Evolutionary conservation across 169 alveolate genomes (phyloP).

Genomic region (Plasmodium knowlesi): DNA sequence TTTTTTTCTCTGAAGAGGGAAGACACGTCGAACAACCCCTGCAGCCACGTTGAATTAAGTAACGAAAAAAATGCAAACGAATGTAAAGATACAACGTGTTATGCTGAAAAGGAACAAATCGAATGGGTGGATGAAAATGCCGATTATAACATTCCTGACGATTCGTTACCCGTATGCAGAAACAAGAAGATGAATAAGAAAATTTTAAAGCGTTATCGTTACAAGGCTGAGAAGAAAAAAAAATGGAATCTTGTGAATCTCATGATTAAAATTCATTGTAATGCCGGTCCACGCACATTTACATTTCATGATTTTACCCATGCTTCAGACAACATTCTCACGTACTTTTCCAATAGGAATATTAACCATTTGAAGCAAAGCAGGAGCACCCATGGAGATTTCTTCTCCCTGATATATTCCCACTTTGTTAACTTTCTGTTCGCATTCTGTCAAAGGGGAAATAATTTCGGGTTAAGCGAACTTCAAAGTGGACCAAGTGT

Average conservation of each 20-base stretch:
- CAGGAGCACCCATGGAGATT: conserved; percentile 5
- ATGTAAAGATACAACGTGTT: conserved; percentile 16
- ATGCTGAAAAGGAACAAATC: conserved; percentile 29
- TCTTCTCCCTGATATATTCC: conserved; percentile 2
- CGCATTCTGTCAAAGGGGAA: conserved; percentile 4
- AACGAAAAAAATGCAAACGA: conserved; percentile 1
- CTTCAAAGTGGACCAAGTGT: not conserved
- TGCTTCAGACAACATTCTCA: conserved; percentile 29
- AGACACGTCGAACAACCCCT: not conserved
- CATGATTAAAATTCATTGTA: conserved; percentile 43
- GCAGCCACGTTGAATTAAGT: not conserved
- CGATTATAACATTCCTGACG: conserved; percentile 26
- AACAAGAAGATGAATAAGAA: conserved; percentile 32
- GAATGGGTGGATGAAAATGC: conserved; percentile 43
- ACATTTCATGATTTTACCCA: conserved; percentile 30
- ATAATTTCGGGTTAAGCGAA: conserved; percentile 4
- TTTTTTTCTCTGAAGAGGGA: conserved; percentile 30
- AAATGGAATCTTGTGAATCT: conserved; percentile 11
- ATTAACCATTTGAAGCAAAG: conserved; percentile 2
- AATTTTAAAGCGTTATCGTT: conserved; percentile 30
- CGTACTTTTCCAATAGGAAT: conserved; percentile 2
- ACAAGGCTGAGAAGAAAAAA: conserved; percentile 10
- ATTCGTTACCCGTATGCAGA: conserved; percentile 19
- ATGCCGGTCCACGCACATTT: conserved; percentile 10
- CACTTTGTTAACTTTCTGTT: conserved; percentile 48